Percentiles rank a stretch among this genome's conserved stretches.
Conservation (phyloP, 2,329 filamentous ascomycete species). For the Saccharata proteae region DNA sequence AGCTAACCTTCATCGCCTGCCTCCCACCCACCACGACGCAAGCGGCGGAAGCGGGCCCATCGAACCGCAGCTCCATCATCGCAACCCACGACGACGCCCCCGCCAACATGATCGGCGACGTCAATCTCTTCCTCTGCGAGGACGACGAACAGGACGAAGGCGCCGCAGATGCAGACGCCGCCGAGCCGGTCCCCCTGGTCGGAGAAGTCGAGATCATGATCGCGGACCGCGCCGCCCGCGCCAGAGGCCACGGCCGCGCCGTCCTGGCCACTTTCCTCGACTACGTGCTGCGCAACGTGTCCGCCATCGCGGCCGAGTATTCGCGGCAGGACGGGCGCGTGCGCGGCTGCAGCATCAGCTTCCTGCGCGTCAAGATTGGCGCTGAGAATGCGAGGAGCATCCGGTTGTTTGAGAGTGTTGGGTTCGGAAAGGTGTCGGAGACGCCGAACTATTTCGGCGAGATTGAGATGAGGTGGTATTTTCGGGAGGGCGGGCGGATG, state of each 20-base stretch:
- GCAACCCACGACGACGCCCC: slow-evolving; percentile 42
- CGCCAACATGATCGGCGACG: slow-evolving; percentile 35
- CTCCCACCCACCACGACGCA: slow-evolving; percentile 9
- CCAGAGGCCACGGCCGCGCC: slow-evolving; percentile 52
- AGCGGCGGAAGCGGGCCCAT: slow-evolving; percentile 3
- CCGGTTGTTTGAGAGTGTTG: slow-evolving; percentile 46
- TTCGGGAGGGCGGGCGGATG: slow-evolving; percentile 2
- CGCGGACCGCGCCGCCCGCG: slow-evolving; percentile 44
- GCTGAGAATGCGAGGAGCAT: slow-evolving; percentile 45
- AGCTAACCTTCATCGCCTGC: slow-evolving; percentile 85
- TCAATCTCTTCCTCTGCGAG: slow-evolving; percentile 57
- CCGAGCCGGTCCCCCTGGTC: slow-evolving; percentile 22
- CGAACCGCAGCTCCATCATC: slow-evolving; percentile 12
- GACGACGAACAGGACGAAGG: slow-evolving; percentile 16
- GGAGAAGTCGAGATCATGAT: slow-evolving; percentile 87
- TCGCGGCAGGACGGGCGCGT: slow-evolving; percentile 5
- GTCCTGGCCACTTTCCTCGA: slow-evolving; percentile 56
- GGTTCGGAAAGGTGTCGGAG: slow-evolving; percentile 40
- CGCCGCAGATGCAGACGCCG: slow-evolving; percentile 11
- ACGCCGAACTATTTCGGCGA: slow-evolving; percentile 56
- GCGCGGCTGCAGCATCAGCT: slow-evolving; percentile 7
- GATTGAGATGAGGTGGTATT: slow-evolving; percentile 41
- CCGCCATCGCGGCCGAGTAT: slow-evolving; percentile 47
- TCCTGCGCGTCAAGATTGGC: slow-evolving; percentile 50
- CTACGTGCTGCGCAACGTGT: slow-evolving; percentile 49